Evolutionary conservation across 2,329 filamentous ascomycete species (phyloP), one percentile per base, ranked within the genome.

Genomic region (Apiospora kogelbergensis): DNA sequence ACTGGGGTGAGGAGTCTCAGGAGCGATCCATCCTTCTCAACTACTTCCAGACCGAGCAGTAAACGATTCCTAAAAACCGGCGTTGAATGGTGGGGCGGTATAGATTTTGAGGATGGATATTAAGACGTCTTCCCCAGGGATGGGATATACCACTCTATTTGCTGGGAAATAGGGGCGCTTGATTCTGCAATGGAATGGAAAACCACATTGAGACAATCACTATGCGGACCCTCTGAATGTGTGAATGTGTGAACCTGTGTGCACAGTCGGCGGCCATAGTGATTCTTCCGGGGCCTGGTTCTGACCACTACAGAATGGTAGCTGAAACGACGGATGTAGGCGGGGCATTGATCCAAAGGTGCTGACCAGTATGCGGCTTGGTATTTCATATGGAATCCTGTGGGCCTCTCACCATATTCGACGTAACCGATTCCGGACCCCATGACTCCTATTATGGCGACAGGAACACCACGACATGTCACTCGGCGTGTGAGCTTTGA

Each of bases 1-100:
- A 99, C 86, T 99, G 96, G 96, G 96, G 96, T 90, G 96, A 98
- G 91, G 96, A 99, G 89, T 97, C 93, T 77, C 95, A 97, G 88
- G 96, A 99, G 91, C 95, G 96, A 83, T 94, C 91, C 81, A 94
- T 98, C 86, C 93, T 99, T 83, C 94, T 99, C 85, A 97, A 99
- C 92, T 99, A 99, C 93, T 98, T 99, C 95, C 93, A 97, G 89
- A 97, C 94, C 83, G 89, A 90, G 84, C 89, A 90, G 83, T 91
- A 90, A 86, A 80, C 69, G 67, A 71, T 68, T 73, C 68, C 70
- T 68, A 70, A 68, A 71, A 74, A 73, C 73, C 72, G 80, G 80
- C 79, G 78, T 80, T 76, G 71, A 65, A 68, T 63, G 67, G 73
- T 71, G 72, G 72, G 72, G 70, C 72, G 67, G 45, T 73, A 75